Percentiles rank a stretch among this genome's conserved stretches.
Evolutionary conservation across 2,329 filamentous ascomycete species (phyloP).

Genomic region (Epichloe bromicola): DNA sequence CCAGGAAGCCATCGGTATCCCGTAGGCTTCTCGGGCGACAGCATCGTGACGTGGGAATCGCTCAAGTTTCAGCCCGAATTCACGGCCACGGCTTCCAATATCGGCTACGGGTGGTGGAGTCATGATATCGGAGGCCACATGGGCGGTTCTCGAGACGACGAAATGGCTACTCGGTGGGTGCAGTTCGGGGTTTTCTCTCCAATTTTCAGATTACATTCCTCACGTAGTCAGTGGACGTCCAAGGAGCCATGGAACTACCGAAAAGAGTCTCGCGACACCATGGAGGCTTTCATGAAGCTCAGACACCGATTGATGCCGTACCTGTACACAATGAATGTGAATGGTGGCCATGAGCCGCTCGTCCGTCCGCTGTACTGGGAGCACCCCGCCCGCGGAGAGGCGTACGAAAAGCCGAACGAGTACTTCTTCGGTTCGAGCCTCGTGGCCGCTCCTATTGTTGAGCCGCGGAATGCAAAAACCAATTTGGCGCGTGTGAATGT

Average conservation of each 20-base stretch:
- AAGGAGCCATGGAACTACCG: conserved; percentile 46
- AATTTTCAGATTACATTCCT: conserved; percentile 46
- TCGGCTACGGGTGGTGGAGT: conserved; percentile 57
- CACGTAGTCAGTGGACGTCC: conserved; percentile 41
- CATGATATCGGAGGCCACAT: conserved; percentile 56
- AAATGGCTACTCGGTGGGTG: conserved; percentile 47
- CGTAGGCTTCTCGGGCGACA: conserved; percentile 51
- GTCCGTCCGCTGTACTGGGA: conserved; percentile 51
- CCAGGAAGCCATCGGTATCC: conserved; percentile 51
- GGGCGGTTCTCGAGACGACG: conserved; percentile 40
- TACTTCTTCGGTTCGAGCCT: conserved; percentile 45
- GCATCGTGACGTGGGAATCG: conserved; percentile 44
- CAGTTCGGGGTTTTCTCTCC: conserved; percentile 49
- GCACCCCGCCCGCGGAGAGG: conserved; percentile 34
- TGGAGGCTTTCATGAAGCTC: conserved; percentile 36
- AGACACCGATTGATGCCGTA: conserved; percentile 47
- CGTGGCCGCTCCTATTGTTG: conserved; percentile 41
- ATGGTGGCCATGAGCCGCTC: conserved; percentile 34
- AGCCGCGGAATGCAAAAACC: conserved; percentile 31
- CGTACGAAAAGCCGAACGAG: conserved; percentile 43
- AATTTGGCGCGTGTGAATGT: conserved; percentile 33
- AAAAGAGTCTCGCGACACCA: conserved; percentile 28
- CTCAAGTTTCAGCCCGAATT: conserved; percentile 55
- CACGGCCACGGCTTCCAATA: conserved; percentile 51
- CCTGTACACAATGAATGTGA: conserved; percentile 42